phyloP scores from a whole-genome alignment of 805 yeast species.

The Wickerhamomyces bovis region DNA sequence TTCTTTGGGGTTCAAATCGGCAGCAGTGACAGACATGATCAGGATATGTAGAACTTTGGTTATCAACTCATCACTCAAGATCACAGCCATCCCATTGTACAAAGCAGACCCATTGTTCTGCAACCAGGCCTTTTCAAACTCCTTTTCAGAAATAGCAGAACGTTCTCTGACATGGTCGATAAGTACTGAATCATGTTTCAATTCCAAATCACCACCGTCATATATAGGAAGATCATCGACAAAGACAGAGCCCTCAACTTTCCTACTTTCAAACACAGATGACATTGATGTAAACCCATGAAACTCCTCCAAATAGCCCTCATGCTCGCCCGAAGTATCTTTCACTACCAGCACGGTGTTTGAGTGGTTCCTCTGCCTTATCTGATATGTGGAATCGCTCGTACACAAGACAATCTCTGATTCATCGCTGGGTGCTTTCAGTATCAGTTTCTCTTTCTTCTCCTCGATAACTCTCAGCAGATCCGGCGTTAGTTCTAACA shows the following conservation, averaged over 20 bases:
- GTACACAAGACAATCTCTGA: constrained; percentile 59
- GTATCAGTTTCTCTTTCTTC: constrained; percentile 17
- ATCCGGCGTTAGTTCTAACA: constrained; percentile 49
- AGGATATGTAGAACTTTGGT: constrained; percentile 30
- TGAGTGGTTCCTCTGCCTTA: constrained; percentile 82
- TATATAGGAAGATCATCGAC: constrained; percentile 30
- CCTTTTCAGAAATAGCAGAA: constrained; percentile 49
- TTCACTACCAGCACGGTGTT: constrained; percentile 63
- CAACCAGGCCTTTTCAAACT: constrained; percentile 50
- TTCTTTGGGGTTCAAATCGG: constrained; percentile 25
- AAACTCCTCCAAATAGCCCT: constrained; percentile 21
- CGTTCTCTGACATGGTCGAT: constrained; percentile 30
- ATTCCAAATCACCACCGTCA: constrained; percentile 24
- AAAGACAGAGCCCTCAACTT: constrained; percentile 28
- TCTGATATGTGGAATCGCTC: constrained; percentile 46
- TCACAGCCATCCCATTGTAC: constrained; percentile 37
- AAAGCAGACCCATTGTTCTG: constrained; percentile 46
- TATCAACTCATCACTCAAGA: constrained; percentile 29
- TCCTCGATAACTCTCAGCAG: constrained; percentile 33
- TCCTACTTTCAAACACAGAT: constrained; percentile 33
- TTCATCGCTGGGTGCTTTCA: constrained; percentile 26
- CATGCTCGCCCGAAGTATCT: constrained; percentile 16
- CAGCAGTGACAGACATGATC: constrained; percentile 34
- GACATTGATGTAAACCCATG: constrained; percentile 30
- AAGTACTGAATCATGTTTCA: constrained; percentile 2